Evolutionary conservation across 495 filamentous ascomycete genomes (phyloP), one percentile per base, ranked within the genome.

Genomic region (Staphylotrichum longicolle): DNA sequence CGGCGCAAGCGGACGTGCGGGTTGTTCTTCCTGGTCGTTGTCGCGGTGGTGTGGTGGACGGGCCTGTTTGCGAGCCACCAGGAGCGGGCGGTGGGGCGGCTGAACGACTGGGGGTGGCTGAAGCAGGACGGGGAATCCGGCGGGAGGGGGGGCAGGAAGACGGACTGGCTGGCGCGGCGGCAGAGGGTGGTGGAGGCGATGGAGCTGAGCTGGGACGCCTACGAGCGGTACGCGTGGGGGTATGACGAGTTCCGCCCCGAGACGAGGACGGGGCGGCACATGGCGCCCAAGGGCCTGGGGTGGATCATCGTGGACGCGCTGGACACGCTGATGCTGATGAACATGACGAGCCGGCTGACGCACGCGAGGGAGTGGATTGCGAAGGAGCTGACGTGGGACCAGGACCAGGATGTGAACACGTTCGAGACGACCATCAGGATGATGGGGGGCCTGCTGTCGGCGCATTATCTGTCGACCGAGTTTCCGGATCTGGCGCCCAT

Each of bases 361-460:
- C 88, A 94, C 69, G 93, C 94, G 45, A 83, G 92, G 39, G 83
- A 96, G 66, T 99, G 94, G 94, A 86, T 99, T 51, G 80, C 90
- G n/a, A 87, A 84, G 10, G 84, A 83, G 2, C 77, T 98, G 57
- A 85, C 84, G 14, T 98, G 95, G 72, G 85, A 96, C 58, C 91
- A 96, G 68, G 82, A 96, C 64, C 91, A 95, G 63, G 91, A 98
- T 66, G 95, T 99, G 44, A 98, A 89, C 73, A 97, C 92, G 0
- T 99, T 99, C 68, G 94, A 99, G 72, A 98, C 94, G 0, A 98
- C 93, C 1, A 99, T 98, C 63, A 90, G 95, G 59, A 97, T 99
- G 93, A 76, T 99, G 39, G 94, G 94, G 27, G 94, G 94, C 3
- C 81, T 99, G 20, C 80, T 99, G 15, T 96, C 94, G 8, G 94